Base-by-base conservation (phyloP, 306 rosid genomes). In the Rosa rugosa region DNA sequence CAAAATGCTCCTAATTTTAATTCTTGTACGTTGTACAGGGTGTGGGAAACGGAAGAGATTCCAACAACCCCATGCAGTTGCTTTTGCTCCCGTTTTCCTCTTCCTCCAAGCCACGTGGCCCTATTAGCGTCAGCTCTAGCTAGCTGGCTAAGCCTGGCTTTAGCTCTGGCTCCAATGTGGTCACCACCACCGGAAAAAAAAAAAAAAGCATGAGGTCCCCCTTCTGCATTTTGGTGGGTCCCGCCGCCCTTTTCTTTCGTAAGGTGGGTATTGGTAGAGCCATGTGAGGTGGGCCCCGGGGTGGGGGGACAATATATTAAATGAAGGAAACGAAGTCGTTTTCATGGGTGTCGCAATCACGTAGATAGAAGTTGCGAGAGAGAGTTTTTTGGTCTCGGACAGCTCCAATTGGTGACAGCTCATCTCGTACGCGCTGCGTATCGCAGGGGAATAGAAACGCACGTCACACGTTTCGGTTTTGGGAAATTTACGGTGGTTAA, bases 231-330 rank as follows among this genome's bases (percentile, higher is more conserved):
- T 34, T 25, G 17, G 84, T 68, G 86, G 92, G 90, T 40, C 88
- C 89, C 67, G 0, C 17, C 6, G 57, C 22, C 71, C 50, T 67
- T 60, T 25, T 16, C 59, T 67, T 79, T 83, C 84, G 79, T 74
- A 75, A 42, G 79, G 27, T 22, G 1, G 57, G 75, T 56, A 82
- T 71, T 81, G 83, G 86, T 65, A 72, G 83, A 84, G 80, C 71
- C 97, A 91, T 87, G 97, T 89, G 94, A 85, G 13, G 82, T 80
- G 86, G 90, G 87, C 16, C 89, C 88, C 82, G 0, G 20, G 36
- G 36, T 31, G 36, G 36, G 36, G 13, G 14, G 2, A 79, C 85
- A 70, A 34, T 64, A 64, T 64, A 64, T 14, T 34, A 64, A 11
- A 63, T 12, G 4, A 14, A 1, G 17, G n/a, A 86, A 47, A 12